These are phyloP conservation scores for Fusarium hostae DNA, from an alignment of 2,329 filamentous ascomycete species.

Conservation along the genomic window DNA sequence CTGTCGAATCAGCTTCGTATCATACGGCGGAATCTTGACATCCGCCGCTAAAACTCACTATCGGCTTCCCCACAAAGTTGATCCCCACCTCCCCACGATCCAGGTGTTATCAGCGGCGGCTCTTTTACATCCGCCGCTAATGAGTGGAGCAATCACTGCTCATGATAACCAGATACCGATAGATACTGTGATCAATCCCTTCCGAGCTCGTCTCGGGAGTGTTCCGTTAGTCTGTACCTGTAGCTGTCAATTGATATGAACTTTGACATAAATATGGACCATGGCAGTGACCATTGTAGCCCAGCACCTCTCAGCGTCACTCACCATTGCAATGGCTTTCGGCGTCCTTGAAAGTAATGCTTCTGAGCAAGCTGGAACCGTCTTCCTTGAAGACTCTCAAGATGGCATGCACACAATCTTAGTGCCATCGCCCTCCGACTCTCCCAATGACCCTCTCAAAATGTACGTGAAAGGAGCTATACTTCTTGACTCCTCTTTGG, in stretches of 20 bases:
- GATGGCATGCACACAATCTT: not conserved
- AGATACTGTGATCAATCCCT: not conserved
- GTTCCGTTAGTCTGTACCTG: not conserved
- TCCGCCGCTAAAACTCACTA: not conserved
- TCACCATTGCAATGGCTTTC: not conserved
- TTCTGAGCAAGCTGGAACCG: not conserved
- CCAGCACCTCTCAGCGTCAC: not conserved
- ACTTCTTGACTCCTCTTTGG: slow-evolving; percentile 6
- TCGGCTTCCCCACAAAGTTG: not conserved
- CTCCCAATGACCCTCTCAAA: not conserved
- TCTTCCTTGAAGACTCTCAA: not conserved
- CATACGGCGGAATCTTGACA: not conserved
- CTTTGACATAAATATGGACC: not conserved
- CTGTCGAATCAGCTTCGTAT: not conserved
- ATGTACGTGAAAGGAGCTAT: slow-evolving; percentile 4
- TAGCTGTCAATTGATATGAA: not conserved
- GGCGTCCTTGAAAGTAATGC: not conserved
- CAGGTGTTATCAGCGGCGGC: not conserved
- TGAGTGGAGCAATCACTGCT: not conserved
- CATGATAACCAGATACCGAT: not conserved
- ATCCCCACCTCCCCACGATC: not conserved
- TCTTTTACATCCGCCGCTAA: not conserved
- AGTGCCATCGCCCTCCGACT: not conserved
- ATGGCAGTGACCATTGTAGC: not conserved
- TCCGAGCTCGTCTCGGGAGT: not conserved